phyloP scores from a whole-genome alignment of 2,329 filamentous ascomycete species.

The Microthyrium microscopicum region DNA sequence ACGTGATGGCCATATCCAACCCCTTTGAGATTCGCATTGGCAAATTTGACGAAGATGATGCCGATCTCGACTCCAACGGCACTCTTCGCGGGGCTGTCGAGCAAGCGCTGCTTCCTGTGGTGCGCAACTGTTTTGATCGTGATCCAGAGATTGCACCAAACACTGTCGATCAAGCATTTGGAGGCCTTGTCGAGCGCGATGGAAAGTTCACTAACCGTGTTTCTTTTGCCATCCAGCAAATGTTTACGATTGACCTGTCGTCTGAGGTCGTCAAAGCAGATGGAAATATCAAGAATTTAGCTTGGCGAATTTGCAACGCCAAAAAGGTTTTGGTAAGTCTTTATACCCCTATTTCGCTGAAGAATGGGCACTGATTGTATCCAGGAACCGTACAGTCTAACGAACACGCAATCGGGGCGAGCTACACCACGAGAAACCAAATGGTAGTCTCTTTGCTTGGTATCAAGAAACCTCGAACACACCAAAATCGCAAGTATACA shows the following conservation, averaged over 20 bases:
- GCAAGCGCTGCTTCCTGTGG: conserved; percentile 58
- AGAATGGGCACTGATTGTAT: no score
- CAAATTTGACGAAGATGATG: conserved; percentile 60
- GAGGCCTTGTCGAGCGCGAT: conserved; percentile 68
- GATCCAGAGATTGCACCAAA: conserved; percentile 81
- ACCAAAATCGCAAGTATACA: no score
- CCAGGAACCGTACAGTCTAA: no score
- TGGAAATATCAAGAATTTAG: conserved; percentile 75
- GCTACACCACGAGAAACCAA: no score
- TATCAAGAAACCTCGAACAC: no score
- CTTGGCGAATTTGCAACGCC: conserved; percentile 88
- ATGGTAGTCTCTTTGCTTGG: no score
- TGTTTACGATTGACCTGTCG: conserved; percentile 93
- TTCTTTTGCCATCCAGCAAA: conserved; percentile 86
- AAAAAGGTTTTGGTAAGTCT: conserved; percentile 76
- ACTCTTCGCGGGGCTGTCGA: conserved; percentile 57
- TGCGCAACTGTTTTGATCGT: conserved; percentile 83
- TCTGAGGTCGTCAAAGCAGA: conserved; percentile 84
- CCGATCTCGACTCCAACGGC: conserved; percentile 41
- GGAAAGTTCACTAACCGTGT: conserved; percentile 78
- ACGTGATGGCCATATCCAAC: conserved; percentile 82
- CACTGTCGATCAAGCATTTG: conserved; percentile 66
- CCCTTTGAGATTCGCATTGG: conserved; percentile 82
- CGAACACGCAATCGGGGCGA: no score
- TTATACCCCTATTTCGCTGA: no score